These are phyloP conservation scores for Syzygium grande DNA, from an alignment of 345 rosid species.

Conservation along the genomic window DNA sequence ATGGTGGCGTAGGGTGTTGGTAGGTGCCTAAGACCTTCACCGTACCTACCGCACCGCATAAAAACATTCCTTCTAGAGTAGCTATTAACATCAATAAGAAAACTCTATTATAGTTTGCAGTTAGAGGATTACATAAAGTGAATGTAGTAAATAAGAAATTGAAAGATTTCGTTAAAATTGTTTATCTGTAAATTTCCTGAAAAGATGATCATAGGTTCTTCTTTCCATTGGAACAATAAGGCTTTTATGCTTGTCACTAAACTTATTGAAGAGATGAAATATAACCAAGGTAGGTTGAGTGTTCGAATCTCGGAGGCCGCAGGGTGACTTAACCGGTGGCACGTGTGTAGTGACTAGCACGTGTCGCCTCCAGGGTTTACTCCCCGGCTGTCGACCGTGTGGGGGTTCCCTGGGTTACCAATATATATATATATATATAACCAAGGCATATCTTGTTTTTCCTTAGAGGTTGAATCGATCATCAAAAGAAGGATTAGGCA, in stretches of 20 bases:
- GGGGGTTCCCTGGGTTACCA: too few species aligned
- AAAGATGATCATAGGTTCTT: background rate
- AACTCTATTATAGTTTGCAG: background rate
- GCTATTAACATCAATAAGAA: background rate
- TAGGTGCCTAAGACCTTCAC: too few species aligned
- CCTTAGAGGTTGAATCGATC: background rate
- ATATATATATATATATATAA: too few species aligned
- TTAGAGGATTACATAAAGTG: background rate
- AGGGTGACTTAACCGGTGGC: too few species aligned
- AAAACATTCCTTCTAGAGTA: background rate
- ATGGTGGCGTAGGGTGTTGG: too few species aligned
- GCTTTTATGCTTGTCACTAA: background rate
- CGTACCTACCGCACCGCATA: constrained; percentile 22
- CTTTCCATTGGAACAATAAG: background rate
- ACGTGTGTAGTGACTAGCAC: too few species aligned
- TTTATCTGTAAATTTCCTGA: background rate
- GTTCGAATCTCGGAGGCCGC: too few species aligned
- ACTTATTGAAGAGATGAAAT: background rate
- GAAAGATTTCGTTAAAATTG: background rate
- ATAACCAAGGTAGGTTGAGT: background rate
- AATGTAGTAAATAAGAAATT: background rate
- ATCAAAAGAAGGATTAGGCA: background rate
- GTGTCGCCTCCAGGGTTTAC: too few species aligned
- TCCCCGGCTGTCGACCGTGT: too few species aligned
- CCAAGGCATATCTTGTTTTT: too few species aligned